Percentiles rank a stretch among this genome's conserved stretches.
Evolutionary conservation across 768 basidiomycete genomes (phyloP).

Genomic region (Phylloporus sp.): DNA sequence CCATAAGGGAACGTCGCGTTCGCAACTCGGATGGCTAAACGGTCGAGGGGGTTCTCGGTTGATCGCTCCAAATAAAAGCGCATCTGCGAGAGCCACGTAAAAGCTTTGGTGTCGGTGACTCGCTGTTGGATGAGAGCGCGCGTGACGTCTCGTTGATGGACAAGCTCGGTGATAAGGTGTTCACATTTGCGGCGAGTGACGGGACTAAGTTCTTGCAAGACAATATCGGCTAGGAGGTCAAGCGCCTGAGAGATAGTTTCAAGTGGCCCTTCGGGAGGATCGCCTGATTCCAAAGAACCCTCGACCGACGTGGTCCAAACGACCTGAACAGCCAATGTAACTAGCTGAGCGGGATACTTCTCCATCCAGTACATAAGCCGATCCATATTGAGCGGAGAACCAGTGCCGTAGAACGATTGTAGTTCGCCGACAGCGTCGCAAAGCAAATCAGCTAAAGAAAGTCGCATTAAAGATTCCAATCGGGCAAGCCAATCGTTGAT

Average conservation of each 20-base stretch:
- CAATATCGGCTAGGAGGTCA: constrained; percentile 95
- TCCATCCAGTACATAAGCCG: constrained; percentile 89
- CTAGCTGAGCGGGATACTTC: constrained; percentile 92
- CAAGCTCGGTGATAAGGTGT: constrained; percentile 96
- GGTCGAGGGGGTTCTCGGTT: constrained; percentile 72
- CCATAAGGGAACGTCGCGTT: constrained; percentile 95
- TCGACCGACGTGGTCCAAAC: constrained; percentile 92
- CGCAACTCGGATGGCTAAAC: constrained; percentile 78
- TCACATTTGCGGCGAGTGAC: constrained; percentile 98
- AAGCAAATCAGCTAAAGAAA: constrained; percentile 81
- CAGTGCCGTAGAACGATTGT: constrained; percentile 72
- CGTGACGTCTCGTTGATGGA: constrained; percentile 95
- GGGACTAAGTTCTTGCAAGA: constrained; percentile 81
- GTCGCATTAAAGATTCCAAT: constrained; percentile 89
- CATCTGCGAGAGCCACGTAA: constrained; percentile 98
- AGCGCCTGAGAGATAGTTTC: constrained; percentile 76
- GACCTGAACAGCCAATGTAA: constrained; percentile 92
- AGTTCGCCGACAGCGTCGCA: constrained; percentile 78
- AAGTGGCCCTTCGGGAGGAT: constrained; percentile 61
- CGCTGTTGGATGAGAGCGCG: constrained; percentile 69
- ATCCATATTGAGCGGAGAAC: constrained; percentile 53
- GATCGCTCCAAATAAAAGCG: constrained; percentile 85
- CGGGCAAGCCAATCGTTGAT: constrained; percentile 98
- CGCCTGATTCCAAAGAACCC: constrained; percentile 51
- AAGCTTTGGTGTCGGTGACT: constrained; percentile 63